Conservation (phyloP, 139 green algal genomes). For the Closterium sp. region DNA sequence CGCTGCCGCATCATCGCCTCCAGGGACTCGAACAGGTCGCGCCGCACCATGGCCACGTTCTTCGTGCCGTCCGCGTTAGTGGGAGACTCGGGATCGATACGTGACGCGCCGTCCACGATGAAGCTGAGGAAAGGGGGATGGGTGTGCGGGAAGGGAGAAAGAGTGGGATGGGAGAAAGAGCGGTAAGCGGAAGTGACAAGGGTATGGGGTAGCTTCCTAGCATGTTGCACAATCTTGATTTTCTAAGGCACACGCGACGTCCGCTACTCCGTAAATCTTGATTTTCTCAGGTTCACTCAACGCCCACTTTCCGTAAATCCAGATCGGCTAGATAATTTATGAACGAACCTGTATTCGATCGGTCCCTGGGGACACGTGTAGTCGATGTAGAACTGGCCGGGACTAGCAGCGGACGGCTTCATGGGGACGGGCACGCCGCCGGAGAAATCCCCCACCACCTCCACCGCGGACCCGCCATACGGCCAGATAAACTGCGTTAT, state of each 20-base stretch:
- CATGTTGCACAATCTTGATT: neutral
- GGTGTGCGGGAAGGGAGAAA: neutral
- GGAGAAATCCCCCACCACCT: conserved; percentile 42
- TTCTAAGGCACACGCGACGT: neutral
- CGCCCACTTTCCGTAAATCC: neutral
- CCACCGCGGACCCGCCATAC: conserved; percentile 45
- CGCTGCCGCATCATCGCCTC: conserved; percentile 80
- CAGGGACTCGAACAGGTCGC: conserved; percentile 68
- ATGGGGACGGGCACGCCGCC: conserved; percentile 20
- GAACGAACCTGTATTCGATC: conserved; percentile 46
- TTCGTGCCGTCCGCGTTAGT: neutral
- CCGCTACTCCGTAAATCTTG: neutral
- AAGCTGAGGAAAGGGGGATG: conserved; percentile 6
- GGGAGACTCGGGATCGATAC: conserved; percentile 37
- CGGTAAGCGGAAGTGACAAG: neutral
- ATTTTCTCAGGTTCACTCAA: neutral
- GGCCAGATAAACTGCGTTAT: conserved; percentile 46
- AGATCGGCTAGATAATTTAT: neutral
- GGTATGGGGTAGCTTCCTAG: neutral
- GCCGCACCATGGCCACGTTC: conserved; percentile 21
- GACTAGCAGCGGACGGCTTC: conserved; percentile 13
- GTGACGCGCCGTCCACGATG: conserved; percentile 31
- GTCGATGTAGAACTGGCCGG: conserved; percentile 46
- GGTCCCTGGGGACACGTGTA: conserved; percentile 38
- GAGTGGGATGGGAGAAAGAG: neutral